These are phyloP conservation scores for Russula sp. DNA, from an alignment of 768 basidiomycete genomes.

Conservation along the genomic window DNA sequence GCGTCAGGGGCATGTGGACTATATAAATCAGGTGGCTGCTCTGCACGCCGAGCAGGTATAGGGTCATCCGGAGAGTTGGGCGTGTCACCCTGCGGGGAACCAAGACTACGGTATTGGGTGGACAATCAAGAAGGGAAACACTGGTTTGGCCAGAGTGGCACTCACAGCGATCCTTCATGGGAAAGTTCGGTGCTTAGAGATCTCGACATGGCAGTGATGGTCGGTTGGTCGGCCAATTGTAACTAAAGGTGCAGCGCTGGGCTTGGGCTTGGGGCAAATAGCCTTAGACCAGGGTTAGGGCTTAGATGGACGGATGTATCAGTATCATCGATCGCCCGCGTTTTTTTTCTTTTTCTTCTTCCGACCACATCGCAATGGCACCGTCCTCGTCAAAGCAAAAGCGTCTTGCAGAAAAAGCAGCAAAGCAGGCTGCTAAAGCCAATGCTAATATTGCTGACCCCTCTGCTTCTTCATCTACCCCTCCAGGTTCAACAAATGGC, in stretches of 20 bases:
- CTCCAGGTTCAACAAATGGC: slow-evolving; percentile 56
- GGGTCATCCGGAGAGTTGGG: neutral
- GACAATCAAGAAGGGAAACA: slow-evolving; percentile 12
- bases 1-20: neutral
- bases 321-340: slow-evolving; percentile 1
- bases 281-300: slow-evolving; percentile 17
- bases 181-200: slow-evolving; percentile 12
- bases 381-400: slow-evolving; percentile 87
- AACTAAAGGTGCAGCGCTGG: neutral
- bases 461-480: slow-evolving; percentile 49
- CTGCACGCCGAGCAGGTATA: neutral
- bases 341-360: neutral
- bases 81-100: neutral
- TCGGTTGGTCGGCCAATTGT: neutral
- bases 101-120: neutral
- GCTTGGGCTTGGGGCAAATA: no score
- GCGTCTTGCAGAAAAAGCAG: slow-evolving; percentile 90
- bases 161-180: slow-evolving; percentile 9
- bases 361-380: slow-evolving; percentile 38
- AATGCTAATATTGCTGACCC: slow-evolving; percentile 36
- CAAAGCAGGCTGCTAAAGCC: slow-evolving; percentile 60
- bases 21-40: neutral
- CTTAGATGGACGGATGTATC: slow-evolving; percentile 6
- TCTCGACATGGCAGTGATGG: neutral
- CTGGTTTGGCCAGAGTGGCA: neutral